phyloP scores from a whole-genome alignment of 371 early-diverging fungal genomes.

The Mucor lusitanicus region DNA sequence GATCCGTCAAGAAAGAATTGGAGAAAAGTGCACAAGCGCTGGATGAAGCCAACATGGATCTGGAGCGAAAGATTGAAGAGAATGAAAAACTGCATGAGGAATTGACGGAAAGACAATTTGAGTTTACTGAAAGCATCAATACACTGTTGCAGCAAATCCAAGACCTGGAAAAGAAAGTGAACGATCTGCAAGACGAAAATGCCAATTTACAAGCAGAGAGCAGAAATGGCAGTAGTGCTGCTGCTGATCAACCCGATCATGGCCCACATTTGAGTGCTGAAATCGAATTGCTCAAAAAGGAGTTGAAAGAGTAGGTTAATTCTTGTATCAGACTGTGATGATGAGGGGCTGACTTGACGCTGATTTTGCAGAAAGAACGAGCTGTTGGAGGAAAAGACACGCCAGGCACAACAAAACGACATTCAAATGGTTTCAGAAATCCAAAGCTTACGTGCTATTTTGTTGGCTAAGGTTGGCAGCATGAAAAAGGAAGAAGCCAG shows the following conservation, averaged over 20 bases:
- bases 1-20: constrained; percentile 63
- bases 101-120: constrained; percentile 11
- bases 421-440: constrained; percentile 38
- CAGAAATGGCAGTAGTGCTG: background rate
- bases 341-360: background rate
- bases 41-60: constrained; percentile 55
- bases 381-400: constrained; percentile 32
- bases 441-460: constrained; percentile 42
- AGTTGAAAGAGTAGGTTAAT: constrained; percentile 36
- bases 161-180: constrained; percentile 54
- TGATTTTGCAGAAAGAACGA: constrained; percentile 31
- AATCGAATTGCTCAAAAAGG: constrained; percentile 25
- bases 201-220: constrained; percentile 22
- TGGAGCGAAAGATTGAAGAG: constrained; percentile 62
- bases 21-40: constrained; percentile 57
- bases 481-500: constrained; percentile 18
- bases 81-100: constrained; percentile 48
- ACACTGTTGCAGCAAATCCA: constrained; percentile 53
- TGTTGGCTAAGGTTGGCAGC: constrained; percentile 44
- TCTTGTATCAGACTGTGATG: background rate
- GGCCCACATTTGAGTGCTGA: constrained; percentile 6
- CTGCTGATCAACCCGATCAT: background rate
- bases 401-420: constrained; percentile 31
- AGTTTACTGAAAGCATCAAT: constrained; percentile 50
- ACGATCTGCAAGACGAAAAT: constrained; percentile 52